Evolutionary conservation across 2,329 filamentous ascomycete species (phyloP).

Genomic region (Fusarium devonianum): DNA sequence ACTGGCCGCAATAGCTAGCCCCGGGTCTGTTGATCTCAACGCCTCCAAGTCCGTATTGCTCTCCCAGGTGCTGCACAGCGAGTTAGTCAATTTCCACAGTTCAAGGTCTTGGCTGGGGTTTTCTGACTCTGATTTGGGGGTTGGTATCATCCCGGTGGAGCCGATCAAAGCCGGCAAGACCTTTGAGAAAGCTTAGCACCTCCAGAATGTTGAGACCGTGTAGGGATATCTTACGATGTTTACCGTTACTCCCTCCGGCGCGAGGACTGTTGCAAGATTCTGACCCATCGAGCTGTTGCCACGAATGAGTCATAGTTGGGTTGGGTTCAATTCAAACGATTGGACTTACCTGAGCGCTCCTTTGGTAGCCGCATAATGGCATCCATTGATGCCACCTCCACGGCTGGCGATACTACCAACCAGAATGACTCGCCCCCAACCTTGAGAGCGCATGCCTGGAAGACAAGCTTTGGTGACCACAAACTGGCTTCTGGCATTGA

Average conservation of each 20-base stretch:
- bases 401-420: slow-evolving; percentile 46
- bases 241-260: slow-evolving; percentile 45
- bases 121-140: slow-evolving; percentile 41
- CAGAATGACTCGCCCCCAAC: slow-evolving; percentile 45
- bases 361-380: slow-evolving; percentile 47
- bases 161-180: slow-evolving; percentile 49
- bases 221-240: slow-evolving; percentile 40
- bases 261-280: slow-evolving; percentile 44
- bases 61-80: slow-evolving; percentile 42
- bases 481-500: slow-evolving; percentile 47
- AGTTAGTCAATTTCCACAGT: not conserved
- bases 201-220: not conserved
- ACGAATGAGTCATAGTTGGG: not conserved
- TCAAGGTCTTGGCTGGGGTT: not conserved
- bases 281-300: slow-evolving; percentile 46
- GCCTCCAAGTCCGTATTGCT: slow-evolving; percentile 43
- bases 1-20: slow-evolving; percentile 46
- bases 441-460: slow-evolving; percentile 42
- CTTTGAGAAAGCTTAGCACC: not conserved
- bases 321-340: accelerated
- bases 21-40: slow-evolving; percentile 43
- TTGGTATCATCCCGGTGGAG: slow-evolving; percentile 47
- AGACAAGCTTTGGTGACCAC: slow-evolving; percentile 46
- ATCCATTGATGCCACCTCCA: slow-evolving; percentile 47
- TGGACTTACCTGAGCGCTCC: slow-evolving; percentile 38